phyloP scores from a whole-genome alignment of 116 monocot genomes.

The Iris pallida region DNA sequence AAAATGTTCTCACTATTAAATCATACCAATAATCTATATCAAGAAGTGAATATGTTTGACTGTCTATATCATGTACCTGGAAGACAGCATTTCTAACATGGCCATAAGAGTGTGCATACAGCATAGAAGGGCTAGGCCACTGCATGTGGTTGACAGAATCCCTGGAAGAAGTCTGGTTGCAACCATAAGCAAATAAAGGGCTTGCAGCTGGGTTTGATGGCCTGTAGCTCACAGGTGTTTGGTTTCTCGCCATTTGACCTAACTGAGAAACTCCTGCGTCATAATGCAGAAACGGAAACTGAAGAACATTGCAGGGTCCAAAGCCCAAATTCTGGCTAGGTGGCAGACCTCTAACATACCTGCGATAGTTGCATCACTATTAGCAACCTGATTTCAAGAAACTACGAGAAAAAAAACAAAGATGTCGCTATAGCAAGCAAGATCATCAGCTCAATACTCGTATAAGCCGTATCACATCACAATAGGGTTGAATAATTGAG shows the following conservation, averaged over 20 bases:
- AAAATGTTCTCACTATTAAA: background rate
- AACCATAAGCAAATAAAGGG: constrained; percentile 28
- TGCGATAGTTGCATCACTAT: constrained; percentile 16
- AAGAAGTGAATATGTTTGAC: background rate
- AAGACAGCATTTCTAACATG: constrained; percentile 45
- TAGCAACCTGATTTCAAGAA: background rate
- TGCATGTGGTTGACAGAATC: constrained; percentile 47
- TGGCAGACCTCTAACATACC: constrained; percentile 44
- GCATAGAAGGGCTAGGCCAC: constrained; percentile 60
- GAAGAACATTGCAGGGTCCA: constrained; percentile 30
- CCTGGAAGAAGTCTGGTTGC: constrained; percentile 27
- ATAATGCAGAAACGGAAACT: constrained; percentile 46
- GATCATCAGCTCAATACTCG: background rate
- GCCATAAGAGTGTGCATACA: constrained; percentile 37
- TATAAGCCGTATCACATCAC: too few species aligned
- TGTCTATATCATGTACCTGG: constrained; percentile 33
- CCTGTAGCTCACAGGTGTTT: constrained; percentile 30
- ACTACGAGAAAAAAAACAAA: background rate
- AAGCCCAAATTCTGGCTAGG: constrained; percentile 31
- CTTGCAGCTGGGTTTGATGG: constrained; percentile 17
- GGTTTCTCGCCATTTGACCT: constrained; percentile 29
- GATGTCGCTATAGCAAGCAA: background rate
- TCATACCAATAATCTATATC: background rate
- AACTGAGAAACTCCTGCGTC: constrained; percentile 32
- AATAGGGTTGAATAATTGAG: background rate